These are phyloP conservation scores for Solanum chilense DNA, from an alignment of 257 asterid genomes.

Conservation along the genomic window DNA sequence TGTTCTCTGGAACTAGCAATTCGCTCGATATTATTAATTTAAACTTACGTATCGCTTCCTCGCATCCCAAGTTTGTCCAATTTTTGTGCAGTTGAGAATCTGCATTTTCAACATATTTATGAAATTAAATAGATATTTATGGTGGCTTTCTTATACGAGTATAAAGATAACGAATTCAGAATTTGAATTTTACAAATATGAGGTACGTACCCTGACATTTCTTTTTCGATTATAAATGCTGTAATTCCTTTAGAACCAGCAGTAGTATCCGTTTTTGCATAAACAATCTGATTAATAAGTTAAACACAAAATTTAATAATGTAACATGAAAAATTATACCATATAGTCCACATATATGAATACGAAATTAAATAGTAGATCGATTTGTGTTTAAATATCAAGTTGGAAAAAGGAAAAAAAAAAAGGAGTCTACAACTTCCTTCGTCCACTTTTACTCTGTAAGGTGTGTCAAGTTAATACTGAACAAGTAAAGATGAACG, in stretches of 20 bases:
- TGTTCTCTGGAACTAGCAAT: not conserved
- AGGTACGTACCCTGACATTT: constrained; percentile 69
- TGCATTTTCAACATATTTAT: constrained; percentile 22
- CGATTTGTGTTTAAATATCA: not conserved
- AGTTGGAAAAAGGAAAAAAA: not conserved
- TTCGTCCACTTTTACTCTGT: not conserved
- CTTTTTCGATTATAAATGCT: constrained; percentile 89
- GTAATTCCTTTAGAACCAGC: constrained; percentile 93
- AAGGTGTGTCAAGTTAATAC: not conserved
- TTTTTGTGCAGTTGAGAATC: constrained; percentile 96
- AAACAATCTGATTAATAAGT: constrained; percentile 61
- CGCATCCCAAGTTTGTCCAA: constrained; percentile 98
- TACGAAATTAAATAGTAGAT: not conserved
- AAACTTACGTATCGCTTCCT: constrained; percentile 94
- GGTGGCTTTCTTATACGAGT: not conserved
- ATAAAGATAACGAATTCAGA: rapidly evolving
- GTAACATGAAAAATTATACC: not conserved
- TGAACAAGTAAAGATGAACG: not conserved
- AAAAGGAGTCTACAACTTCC: too few relatives aligned
- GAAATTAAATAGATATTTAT: not conserved
- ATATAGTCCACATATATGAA: not conserved
- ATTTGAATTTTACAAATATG: not conserved
- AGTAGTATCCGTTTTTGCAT: constrained; percentile 80
- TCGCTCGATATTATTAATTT: not conserved
- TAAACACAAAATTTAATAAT: not conserved